Percentiles rank a stretch among this genome's conserved stretches.
Evolutionary conservation across 2,329 filamentous ascomycete species (phyloP).

Genomic region (Paradendryphiella salina): DNA sequence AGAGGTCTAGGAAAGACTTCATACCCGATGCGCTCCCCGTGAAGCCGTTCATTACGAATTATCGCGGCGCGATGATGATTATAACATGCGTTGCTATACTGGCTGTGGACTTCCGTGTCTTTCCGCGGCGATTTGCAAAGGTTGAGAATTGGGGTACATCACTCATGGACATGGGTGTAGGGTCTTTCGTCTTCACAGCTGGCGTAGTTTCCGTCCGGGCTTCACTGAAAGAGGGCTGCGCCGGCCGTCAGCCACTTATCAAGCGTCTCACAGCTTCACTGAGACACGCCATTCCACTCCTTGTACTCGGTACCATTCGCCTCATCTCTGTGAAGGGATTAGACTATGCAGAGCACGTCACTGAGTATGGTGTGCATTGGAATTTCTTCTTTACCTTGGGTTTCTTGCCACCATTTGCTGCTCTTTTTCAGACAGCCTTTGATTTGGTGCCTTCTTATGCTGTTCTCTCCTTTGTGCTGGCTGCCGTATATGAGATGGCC

Average conservation of each 20-base stretch:
- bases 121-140: constrained; percentile 93
- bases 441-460: constrained; percentile 75
- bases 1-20: constrained; percentile 20
- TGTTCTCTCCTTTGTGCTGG: constrained; percentile 70
- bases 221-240: constrained; percentile 70
- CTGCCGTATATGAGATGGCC: constrained; percentile 70
- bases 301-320: constrained; percentile 77
- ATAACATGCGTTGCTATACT: constrained; percentile 88
- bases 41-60: constrained; percentile 91
- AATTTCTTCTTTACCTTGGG: constrained; percentile 99
- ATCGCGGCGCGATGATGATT: constrained; percentile 88
- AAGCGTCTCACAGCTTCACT: constrained; percentile 67
- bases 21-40: constrained; percentile 65
- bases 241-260: constrained; percentile 54
- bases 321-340: constrained; percentile 89
- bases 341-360: constrained; percentile 95
- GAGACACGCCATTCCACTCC: constrained; percentile 79
- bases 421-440: constrained; percentile 75
- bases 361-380: constrained; percentile 98
- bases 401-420: constrained; percentile 84
- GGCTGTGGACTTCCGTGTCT: constrained; percentile 93
- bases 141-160: constrained; percentile 99
- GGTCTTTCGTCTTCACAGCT: constrained; percentile 94
- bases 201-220: constrained; percentile 87
- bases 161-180: constrained; percentile 97